Conservation (phyloP, 495 filamentous ascomycete species). For the Patellaria atrata region DNA sequence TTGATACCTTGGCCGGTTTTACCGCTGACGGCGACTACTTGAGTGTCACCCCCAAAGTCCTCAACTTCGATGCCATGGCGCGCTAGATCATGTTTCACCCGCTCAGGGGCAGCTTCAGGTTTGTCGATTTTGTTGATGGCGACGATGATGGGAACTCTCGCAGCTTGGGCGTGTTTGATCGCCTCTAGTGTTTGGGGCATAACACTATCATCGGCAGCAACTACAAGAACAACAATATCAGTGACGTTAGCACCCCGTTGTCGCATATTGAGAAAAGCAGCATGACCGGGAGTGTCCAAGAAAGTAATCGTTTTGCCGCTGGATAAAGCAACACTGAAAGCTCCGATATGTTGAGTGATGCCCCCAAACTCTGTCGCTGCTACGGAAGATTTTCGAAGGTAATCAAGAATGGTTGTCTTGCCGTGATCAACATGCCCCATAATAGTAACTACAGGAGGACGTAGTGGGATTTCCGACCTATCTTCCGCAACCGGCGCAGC, state of each 20-base stretch:
- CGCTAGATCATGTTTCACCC: conserved; percentile 76
- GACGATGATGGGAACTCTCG: conserved; percentile 89
- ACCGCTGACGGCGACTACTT: conserved; percentile 78
- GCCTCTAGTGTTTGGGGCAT: conserved; percentile 96
- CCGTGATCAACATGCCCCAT: conserved; percentile 99
- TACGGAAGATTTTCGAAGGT: conserved; percentile 81
- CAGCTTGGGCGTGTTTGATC: conserved; percentile 82
- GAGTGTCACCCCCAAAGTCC: conserved; percentile 88
- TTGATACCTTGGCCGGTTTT: conserved; percentile 89
- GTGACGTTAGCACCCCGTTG: conserved; percentile 91
- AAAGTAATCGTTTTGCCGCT: conserved; percentile 85
- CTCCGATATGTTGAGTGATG: conserved; percentile 98
- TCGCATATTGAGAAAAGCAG: conserved; percentile 90
- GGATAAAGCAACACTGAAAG: conserved; percentile 85
- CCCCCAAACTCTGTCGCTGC: conserved; percentile 86
- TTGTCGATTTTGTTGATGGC: conserved; percentile 98
- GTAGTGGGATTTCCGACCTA: conserved; percentile 47
- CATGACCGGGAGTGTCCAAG: conserved; percentile 92
- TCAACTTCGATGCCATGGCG: conserved; percentile 82
- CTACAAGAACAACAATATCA: conserved; percentile 91
- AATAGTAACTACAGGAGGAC: conserved; percentile 94
- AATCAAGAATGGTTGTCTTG: conserved; percentile 94
- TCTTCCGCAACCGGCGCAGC: conserved; percentile 58
- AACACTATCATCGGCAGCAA: conserved; percentile 94
- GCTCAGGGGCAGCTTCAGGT: conserved; percentile 58